Base-by-base conservation (phyloP, 768 basidiomycete species). In the Lanmaoa rubissima region DNA sequence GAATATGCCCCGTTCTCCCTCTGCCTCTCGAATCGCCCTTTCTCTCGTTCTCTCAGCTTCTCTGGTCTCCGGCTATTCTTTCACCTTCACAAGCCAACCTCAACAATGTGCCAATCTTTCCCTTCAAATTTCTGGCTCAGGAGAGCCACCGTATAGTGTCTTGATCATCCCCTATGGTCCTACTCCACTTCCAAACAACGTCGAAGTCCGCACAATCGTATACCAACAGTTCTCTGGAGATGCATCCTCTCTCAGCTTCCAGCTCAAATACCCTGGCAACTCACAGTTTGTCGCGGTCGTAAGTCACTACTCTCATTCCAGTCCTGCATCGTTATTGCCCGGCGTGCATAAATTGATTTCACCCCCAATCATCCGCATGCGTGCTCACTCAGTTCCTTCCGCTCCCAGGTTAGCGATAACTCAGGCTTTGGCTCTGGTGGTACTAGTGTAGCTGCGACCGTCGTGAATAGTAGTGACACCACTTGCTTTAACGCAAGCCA, bases 231-330 rank as follows among this genome's bases (percentile, higher is more conserved):
- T 91, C 65, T 57, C 73, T 19, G 78, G 70, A 28, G 63, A 69
- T 26, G 66, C 70, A 7, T 54, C 73, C 19, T 73, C 76, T 24
- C 62, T 82, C 31, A 76, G 69, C 38, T 86, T 91, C 68, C 71
- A 80, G 65, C 77, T 90, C 51, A 79, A 77, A 31, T 92, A 80
- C 66, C 90, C 90, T 0, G 76, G 72, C 47, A 78, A 82, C 65
- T 87, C 88, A 4, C 85, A 88, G 64, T 85, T 92, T 52, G 87
- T 92, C 26, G 84, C 86, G 5, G 85, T 90, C 64, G 89, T 90
- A 64, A 73, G 87, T 83, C 7, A n/a, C 48, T 21, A 4, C 34
- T 54, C 36, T 44, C 38, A 35, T 44, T 24, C 14, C 16, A n/a
- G 5, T 55, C 10, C 13, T 28, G 36, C 10, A 12, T 26, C n/a